phyloP scores from a whole-genome alignment of 768 basidiomycete genomes.

The Boletus edulis region DNA sequence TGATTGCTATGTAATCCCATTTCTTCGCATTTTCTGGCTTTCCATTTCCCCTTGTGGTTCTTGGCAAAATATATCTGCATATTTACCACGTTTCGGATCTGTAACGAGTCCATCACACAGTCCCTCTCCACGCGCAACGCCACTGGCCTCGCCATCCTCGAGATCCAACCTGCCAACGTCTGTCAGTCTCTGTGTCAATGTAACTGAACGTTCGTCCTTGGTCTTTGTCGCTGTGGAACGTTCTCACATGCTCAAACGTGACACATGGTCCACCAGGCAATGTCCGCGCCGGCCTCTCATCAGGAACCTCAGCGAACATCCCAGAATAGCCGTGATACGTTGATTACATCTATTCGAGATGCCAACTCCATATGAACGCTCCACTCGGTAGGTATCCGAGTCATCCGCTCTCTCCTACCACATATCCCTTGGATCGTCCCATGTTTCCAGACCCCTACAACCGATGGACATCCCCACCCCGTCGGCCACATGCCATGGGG shows the following conservation, averaged over 20 bases:
- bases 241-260: constrained; percentile 13
- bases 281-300: constrained; percentile 12
- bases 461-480: neutral
- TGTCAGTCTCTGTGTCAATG: too few species aligned
- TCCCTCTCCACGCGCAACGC: neutral
- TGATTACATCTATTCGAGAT: too few species aligned
- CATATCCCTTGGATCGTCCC: neutral
- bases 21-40: neutral
- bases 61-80: constrained; percentile 5
- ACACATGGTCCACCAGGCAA: constrained; percentile 11
- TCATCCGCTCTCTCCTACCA: too few species aligned
- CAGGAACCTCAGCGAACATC: constrained; percentile 15
- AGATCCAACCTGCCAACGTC: too few species aligned
- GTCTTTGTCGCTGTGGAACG: neutral
- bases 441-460: neutral
- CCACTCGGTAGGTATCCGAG: too few species aligned
- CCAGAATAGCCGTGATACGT: constrained; percentile 19
- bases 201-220: neutral
- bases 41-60: constrained; percentile 11
- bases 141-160: neutral
- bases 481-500: neutral
- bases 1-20: constrained; percentile 1
- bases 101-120: neutral
- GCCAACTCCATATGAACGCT: too few species aligned
- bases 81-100: constrained; percentile 19